These are phyloP conservation scores for Eimeria sp. DNA, from an alignment of 169 alveolate species.

Conservation along the genomic window DNA sequence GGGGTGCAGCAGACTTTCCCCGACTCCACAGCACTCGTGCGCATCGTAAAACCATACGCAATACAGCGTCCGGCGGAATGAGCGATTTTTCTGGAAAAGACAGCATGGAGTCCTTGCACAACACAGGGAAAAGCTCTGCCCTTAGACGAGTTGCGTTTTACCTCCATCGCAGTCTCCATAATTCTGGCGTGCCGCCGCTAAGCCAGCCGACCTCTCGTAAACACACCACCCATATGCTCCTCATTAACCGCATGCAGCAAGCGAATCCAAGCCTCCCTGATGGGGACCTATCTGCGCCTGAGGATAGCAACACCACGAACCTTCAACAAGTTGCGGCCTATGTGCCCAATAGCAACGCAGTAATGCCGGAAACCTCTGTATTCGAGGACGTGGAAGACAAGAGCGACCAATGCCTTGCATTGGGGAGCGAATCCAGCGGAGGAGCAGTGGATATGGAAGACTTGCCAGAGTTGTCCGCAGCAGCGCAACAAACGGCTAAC, in stretches of 20 bases:
- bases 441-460: neutral
- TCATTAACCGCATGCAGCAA: neutral
- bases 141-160: constrained; percentile 22
- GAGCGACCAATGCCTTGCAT: neutral
- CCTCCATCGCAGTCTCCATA: constrained; percentile 41
- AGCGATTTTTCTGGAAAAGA: constrained; percentile 8
- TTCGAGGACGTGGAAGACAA: neutral
- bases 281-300: neutral
- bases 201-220: neutral
- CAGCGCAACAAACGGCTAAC: neutral
- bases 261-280: neutral
- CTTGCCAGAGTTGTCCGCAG: neutral
- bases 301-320: neutral
- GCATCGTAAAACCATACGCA: neutral
- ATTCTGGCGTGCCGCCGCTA: constrained; percentile 9
- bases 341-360: neutral
- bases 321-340: neutral
- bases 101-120: neutral
- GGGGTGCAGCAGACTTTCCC: neutral
- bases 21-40: neutral
- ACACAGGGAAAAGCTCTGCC: constrained; percentile 1
- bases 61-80: constrained; percentile 19
- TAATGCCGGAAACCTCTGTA: neutral
- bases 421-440: neutral
- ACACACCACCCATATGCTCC: neutral